phyloP scores from a whole-genome alignment of 257 asterid species.

The Fraxinus cuspidata region DNA sequence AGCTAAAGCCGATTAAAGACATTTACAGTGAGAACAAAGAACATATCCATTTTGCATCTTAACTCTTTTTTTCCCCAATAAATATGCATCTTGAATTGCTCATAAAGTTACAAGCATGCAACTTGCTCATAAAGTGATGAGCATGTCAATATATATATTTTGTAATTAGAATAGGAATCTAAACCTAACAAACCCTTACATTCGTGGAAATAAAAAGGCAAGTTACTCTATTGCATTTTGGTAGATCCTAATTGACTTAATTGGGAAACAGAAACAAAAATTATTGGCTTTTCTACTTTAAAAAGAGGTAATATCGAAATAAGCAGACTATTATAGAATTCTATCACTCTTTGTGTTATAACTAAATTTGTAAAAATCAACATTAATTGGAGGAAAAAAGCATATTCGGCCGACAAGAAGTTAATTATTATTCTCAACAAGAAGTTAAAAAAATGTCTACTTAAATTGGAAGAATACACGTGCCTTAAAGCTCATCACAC shows the following conservation, averaged over 20 bases:
- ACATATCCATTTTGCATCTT: no score
- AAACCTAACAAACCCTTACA: background rate
- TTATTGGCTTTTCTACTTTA: background rate
- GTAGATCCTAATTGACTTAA: background rate
- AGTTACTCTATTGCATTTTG: background rate
- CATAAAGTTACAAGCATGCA: background rate
- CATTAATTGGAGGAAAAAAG: background rate
- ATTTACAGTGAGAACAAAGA: no score
- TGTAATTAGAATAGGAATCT: background rate
- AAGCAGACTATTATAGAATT: background rate
- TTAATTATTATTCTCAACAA: background rate
- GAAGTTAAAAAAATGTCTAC: background rate
- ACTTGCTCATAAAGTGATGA: background rate
- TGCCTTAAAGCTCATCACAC: background rate
- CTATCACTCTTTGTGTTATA: background rate
- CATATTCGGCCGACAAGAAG: background rate
- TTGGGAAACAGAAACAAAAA: background rate
- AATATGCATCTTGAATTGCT: no score
- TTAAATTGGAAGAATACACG: background rate
- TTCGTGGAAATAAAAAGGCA: background rate
- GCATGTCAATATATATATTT: background rate
- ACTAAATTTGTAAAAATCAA: background rate
- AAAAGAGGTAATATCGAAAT: background rate
- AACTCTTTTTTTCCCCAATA: no score
- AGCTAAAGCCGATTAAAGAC: no score